Percentiles rank a stretch among this genome's conserved stretches.
phyloP scores from a whole-genome alignment of 345 rosid genomes.

The Carallia brachiata region DNA sequence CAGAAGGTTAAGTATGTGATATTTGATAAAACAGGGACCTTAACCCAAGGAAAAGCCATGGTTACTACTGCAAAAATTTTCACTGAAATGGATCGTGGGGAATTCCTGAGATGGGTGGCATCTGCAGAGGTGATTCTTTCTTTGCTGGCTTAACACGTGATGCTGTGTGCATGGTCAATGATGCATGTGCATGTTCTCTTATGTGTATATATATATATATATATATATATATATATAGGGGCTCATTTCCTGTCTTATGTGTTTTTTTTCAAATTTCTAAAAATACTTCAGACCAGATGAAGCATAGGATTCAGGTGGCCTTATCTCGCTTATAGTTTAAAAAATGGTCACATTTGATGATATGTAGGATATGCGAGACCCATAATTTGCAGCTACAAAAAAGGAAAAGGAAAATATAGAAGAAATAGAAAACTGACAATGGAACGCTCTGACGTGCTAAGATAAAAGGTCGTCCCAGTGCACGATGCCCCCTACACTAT shows the following conservation, averaged over 20 bases:
- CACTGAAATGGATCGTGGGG: slow-evolving; percentile 80
- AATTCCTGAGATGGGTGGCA: slow-evolving; percentile 87
- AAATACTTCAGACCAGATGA: neutral
- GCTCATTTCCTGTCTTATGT: neutral
- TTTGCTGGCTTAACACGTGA: neutral
- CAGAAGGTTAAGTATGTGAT: slow-evolving; percentile 87
- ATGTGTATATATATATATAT: neutral
- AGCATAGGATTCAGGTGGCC: too few species aligned
- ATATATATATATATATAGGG: too few species aligned
- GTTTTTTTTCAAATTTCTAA: neutral
- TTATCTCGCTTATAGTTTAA: too few species aligned
- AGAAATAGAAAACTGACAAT: neutral
- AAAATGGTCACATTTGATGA: too few species aligned
- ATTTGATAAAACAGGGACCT: slow-evolving; percentile 97
- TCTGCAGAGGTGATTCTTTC: slow-evolving; percentile 81
- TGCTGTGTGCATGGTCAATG: neutral
- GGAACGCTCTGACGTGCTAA: neutral
- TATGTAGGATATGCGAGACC: neutral
- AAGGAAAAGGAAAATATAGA: neutral
- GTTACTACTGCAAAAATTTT: slow-evolving; percentile 84
- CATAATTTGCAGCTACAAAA: neutral
- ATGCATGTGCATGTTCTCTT: neutral
- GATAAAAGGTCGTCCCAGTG: neutral
- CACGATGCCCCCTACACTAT: neutral
- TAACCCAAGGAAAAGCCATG: slow-evolving; percentile 93